phyloP scores from a whole-genome alignment of 805 yeast species.

The Candida sonorensis region DNA sequence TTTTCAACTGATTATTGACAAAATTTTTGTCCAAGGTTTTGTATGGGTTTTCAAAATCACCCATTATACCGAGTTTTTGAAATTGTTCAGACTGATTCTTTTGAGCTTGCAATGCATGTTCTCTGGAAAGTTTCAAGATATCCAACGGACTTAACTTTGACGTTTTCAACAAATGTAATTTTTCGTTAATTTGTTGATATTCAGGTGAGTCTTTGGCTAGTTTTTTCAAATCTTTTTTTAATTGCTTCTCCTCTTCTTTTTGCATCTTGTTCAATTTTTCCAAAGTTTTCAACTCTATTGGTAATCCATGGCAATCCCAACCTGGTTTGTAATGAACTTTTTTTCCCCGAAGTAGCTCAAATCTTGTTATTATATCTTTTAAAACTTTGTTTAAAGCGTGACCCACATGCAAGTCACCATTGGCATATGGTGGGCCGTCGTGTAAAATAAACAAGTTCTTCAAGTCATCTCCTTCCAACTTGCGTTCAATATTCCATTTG shows the following conservation, averaged over 20 bases:
- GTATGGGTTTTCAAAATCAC: conserved; percentile 73
- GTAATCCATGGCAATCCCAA: conserved; percentile 99
- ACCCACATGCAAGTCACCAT: conserved; percentile 87
- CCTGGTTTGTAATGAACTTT: conserved; percentile 78
- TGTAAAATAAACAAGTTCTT: conserved; percentile 60
- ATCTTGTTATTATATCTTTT: conserved; percentile 80
- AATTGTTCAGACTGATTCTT: conserved; percentile 59
- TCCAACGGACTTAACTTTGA: conserved; percentile 37
- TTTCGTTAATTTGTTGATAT: conserved; percentile 2
- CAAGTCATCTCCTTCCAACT: conserved; percentile 16
- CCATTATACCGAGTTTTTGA: conserved; percentile 67
- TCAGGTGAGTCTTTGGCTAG: conserved; percentile 7
- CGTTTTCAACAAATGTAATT: conserved; percentile 10
- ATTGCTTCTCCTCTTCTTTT: conserved; percentile 22
- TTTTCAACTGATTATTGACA: conserved; percentile 66
- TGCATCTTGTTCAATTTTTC: conserved; percentile 32
- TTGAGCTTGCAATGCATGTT: conserved; percentile 65
- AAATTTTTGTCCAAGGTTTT: conserved; percentile 64
- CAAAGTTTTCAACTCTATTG: conserved; percentile 86
- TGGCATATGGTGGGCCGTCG: conserved; percentile 99
- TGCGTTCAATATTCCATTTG: conserved; percentile 44
- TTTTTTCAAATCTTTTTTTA: conserved; percentile 21
- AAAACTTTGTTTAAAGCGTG: conserved; percentile 87
- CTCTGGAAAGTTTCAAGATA: conserved; percentile 57
- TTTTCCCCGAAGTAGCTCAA: conserved; percentile 51